A percentile compares a stretch with the other conserved stretches of the same genome.
Conservation (phyloP, 2,329 filamentous ascomycete species). For the Phyllosticta ampelicida region DNA sequence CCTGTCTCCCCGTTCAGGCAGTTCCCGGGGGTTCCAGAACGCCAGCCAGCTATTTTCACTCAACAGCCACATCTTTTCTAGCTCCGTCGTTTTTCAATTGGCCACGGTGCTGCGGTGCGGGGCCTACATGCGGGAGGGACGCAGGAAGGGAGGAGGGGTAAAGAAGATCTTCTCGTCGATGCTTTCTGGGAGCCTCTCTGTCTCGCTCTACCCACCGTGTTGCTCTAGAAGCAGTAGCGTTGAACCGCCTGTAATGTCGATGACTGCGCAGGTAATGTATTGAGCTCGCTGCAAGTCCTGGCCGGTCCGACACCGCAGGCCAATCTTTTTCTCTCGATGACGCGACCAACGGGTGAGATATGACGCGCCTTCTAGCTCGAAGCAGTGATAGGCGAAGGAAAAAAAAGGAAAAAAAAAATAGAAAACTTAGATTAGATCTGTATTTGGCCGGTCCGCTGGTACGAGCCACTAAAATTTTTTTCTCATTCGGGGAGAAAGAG, state of each 20-base stretch:
- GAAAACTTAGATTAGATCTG: not conserved
- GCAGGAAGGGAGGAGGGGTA: not conserved
- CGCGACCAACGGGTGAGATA: not conserved
- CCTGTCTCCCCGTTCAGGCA: not conserved
- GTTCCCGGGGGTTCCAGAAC: not conserved
- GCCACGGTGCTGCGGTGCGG: too few species aligned
- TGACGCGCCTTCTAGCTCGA: not conserved
- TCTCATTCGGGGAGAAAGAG: too few species aligned
- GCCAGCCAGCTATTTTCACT: not conserved
- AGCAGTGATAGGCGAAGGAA: not conserved
- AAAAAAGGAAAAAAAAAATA: not conserved
- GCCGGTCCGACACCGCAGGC: not conserved
- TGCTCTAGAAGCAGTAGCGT: too few species aligned
- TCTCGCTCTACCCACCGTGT: too few species aligned
- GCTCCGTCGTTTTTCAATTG: not conserved
- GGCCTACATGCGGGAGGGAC: not conserved
- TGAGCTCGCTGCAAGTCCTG: not conserved
- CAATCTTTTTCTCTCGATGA: not conserved
- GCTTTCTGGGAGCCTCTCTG: too few species aligned
- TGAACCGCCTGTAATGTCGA: too few species aligned
- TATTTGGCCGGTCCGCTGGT: not conserved
- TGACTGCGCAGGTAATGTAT: too few species aligned
- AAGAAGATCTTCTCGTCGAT: too few species aligned
- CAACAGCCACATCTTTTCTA: not conserved
- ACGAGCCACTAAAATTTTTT: not conserved